Conservation (phyloP, 2,329 filamentous ascomycete genomes). For the Orbilia quercus region DNA sequence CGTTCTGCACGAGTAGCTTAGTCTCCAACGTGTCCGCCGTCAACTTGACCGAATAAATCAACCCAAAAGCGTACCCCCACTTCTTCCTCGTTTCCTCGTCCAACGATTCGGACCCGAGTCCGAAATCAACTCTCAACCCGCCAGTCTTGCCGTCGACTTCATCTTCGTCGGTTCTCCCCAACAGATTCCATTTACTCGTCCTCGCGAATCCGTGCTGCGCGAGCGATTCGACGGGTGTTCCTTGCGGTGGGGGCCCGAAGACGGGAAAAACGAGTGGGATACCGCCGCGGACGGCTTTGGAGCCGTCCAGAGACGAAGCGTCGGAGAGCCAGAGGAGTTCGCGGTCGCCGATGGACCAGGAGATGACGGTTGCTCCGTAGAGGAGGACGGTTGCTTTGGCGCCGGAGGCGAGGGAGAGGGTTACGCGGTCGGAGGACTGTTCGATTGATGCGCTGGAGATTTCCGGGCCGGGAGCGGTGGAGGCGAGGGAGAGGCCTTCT, state of each 20-base stretch:
- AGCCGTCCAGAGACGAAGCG: conserved; percentile 72
- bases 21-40: conserved; percentile 80
- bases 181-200: conserved; percentile 86
- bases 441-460: conserved; percentile 24
- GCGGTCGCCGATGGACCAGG: conserved; percentile 85
- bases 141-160: too few species aligned
- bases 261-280: conserved; percentile 95
- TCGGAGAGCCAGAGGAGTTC: conserved; percentile 61
- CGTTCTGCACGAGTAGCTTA: conserved; percentile 86
- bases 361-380: conserved; percentile 90
- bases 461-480: conserved; percentile 7
- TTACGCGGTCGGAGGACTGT: conserved; percentile 72
- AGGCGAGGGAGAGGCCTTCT: conserved; percentile 3
- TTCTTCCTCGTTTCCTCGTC: conserved; percentile 74
- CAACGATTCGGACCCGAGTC: conserved; percentile 79
- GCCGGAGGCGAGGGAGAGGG: conserved; percentile 83
- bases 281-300: conserved; percentile 88
- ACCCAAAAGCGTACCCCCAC: conserved; percentile 88
- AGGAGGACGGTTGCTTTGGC: conserved; percentile 87
- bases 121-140: conserved; percentile 96
- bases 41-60: conserved; percentile 93
- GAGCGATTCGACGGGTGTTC: conserved; percentile 80
- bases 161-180: conserved; percentile 78
- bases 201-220: conserved; percentile 96
- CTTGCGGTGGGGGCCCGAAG: conserved; percentile 82